Base-by-base conservation (phyloP, 2,329 filamentous ascomycete genomes). In the Ciborinia camelliae region DNA sequence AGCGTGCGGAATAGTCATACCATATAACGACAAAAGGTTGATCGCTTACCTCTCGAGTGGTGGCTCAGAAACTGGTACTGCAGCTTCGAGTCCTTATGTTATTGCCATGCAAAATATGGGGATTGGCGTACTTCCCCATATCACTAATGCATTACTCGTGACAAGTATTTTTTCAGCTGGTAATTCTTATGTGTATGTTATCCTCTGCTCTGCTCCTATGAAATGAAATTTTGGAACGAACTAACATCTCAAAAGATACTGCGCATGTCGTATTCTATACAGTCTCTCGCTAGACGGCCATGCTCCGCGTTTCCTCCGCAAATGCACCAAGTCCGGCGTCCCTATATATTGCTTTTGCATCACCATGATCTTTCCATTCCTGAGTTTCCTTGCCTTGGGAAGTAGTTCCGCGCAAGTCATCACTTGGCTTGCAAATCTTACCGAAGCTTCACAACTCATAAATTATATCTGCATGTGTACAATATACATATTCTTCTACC, bases 381-480 rank as follows among this genome's bases (percentile, higher is more conserved):
- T 95, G 12, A 84, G 86, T 4, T 94, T 92, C 74, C 81, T 94
- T 32, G 87, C 84, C 12, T 81, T 84, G 66, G 81, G 81, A 65
- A 83, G 86, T 1, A 83, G 73, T 45, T 70, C 71, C 2, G 73
- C 71, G 23, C 71, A 74, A 35, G 77, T 79, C 8, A 76, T 79
- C 68, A 77, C 75, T 66, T 79, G 77, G 69, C 74, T 79, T 61
- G 76, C 75, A 4, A 77, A 77, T 68, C 77, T 90, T 71, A 78
- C 91, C n/a, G 91, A 90, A 20, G 88, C 90, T 0, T 90, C 88
- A 0, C 89, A 91, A 72, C 81, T 72, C 90, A 87, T 92, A 76
- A 89, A 90, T 75, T 91, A 88, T 75, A 81, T 82, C 32, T 84
- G 86, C 72, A 87, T 90, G 74, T 86, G 84, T 71, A 82, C 86